phyloP scores from a whole-genome alignment of 768 basidiomycete species.

The Dioszegia hungarica region DNA sequence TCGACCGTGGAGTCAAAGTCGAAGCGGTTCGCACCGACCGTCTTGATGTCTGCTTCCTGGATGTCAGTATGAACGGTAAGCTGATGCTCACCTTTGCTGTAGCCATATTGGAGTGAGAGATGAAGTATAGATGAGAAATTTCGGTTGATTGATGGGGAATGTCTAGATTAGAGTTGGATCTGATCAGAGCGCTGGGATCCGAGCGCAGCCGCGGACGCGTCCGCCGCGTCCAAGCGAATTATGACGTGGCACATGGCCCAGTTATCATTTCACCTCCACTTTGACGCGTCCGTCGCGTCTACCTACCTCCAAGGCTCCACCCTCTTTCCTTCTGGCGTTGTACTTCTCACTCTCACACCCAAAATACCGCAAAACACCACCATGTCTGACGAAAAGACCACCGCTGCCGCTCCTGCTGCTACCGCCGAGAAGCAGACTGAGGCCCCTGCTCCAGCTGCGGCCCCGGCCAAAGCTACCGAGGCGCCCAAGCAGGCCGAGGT shows the following conservation, averaged over 20 bases:
- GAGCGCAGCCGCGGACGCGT: no score
- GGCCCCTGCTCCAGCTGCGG: neutral
- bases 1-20: conserved; percentile 84
- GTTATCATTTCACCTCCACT: no score
- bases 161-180: neutral
- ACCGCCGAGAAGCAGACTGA: neutral
- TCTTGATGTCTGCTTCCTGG: conserved; percentile 19
- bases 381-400: conserved; percentile 20
- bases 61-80: conserved; percentile 2
- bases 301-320: neutral
- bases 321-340: neutral
- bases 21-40: conserved; percentile 79
- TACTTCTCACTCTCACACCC: no score
- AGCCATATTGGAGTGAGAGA: neutral
- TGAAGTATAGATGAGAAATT: neutral
- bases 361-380: no score
- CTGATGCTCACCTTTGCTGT: neutral
- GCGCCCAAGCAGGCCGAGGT: neutral
- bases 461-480: no score
- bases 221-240: no score
- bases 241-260: no score
- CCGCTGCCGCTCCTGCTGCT: neutral
- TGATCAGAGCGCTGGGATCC: no score
- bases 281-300: no score
- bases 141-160: neutral